These are phyloP conservation scores for Picea abies DNA, from an alignment of 83 land plant species.

Conservation along the genomic window DNA sequence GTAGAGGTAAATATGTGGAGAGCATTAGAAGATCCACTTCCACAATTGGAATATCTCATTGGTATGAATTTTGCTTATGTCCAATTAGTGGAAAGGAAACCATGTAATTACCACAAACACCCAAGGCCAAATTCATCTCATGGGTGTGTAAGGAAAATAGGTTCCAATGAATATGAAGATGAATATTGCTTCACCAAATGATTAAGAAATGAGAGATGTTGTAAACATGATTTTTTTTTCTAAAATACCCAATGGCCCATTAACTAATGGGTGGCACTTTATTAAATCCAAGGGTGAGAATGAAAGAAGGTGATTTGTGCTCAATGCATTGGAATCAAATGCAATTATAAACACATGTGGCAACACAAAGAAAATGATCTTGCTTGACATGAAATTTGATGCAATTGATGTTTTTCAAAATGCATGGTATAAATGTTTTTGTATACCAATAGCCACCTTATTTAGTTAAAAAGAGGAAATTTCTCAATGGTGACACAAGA, in stretches of 20 bases:
- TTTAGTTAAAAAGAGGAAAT: too few species aligned
- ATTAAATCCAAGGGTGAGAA: not conserved
- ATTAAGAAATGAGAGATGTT: too few species aligned
- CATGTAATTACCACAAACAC: not conserved
- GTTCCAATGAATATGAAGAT: not conserved
- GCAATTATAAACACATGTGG: not conserved
- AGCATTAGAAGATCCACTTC: not conserved
- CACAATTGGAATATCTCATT: not conserved
- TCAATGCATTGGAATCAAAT: not conserved
- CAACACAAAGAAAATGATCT: not conserved
- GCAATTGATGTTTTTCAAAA: not conserved
- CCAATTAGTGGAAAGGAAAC: not conserved
- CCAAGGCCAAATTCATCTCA: not conserved
- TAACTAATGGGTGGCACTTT: not conserved
- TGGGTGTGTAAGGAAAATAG: not conserved
- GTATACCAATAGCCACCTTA: not conserved
- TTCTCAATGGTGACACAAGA: too few species aligned
- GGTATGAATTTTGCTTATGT: not conserved
- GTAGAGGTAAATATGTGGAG: too few species aligned
- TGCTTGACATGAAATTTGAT: not conserved
- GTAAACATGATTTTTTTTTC: not conserved
- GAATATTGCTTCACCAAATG: too few species aligned
- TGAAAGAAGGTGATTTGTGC: not conserved
- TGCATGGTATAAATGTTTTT: not conserved
- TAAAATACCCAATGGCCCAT: not conserved